Evolutionary conservation across 2,329 filamentous ascomycete species (phyloP), one percentile per base, ranked within the genome.

Genomic region (Pyrenochaeta sp.): DNA sequence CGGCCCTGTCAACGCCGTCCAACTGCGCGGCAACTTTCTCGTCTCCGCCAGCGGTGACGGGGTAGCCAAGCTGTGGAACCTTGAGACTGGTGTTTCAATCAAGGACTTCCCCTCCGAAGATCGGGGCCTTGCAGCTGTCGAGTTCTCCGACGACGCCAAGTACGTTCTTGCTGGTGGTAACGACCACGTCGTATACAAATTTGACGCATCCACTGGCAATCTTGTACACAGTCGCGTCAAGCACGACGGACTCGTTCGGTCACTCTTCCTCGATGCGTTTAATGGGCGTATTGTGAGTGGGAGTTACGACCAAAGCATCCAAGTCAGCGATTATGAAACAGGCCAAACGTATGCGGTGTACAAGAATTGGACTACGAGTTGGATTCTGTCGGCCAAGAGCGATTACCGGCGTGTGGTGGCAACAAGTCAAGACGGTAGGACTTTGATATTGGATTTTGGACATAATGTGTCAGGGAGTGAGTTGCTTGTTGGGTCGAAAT

Each of bases 21-120:
- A 98, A 78, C 86, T 99, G 75, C 90, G 94, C 48, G 94, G 92
- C 55, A 94, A 97, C 77, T 89, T 92, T 6, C 88, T 98, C 43
- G 93, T 97, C 27, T 96, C 91, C 42, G 97, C 95, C 71, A 95
- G 90, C 49, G 95, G 95, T 50, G 95, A 99, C 75, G 95, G 95
- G 66, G 85, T 90, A 45, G 92, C 96, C 58, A 96, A 96, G 79
- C 82, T 99, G 52, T 99, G 95, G 95, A 96, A 97, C 73, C 88
- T 98, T 52, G 88, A 92, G 66, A 92, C 90, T 33, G 93, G 92
- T 48, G 88, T 90, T 68, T 91, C 91, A 65, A 90, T 97, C 71
- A 92, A 93, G 69, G 92, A 97, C 75, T 96, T 99, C 71, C 81
- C 85, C 5, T 92, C 91, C 49, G 92, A 96, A 75, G 95, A 92